Evolutionary conservation across 352 stramenopile genomes (phyloP), one percentile per base, ranked within the genome.

Genomic region (Globisporangium lucens): DNA sequence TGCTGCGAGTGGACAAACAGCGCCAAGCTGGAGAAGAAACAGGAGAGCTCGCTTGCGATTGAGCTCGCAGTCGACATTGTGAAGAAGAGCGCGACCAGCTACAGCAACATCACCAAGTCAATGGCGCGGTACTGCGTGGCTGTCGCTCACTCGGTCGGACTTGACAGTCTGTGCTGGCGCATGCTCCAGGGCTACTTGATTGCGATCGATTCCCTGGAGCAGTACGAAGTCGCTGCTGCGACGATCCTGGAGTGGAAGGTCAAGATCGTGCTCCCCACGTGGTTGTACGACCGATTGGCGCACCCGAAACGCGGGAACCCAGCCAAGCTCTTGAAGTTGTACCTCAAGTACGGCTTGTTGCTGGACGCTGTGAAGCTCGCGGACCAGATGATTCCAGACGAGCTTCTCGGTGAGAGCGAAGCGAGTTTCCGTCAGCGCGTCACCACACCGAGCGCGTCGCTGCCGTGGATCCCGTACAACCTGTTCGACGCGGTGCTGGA

Each of bases 401-500:
- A 77, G 10, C 62, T 83, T n/a, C 27, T 90, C 8, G 58, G 76
- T 8, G 72, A 80, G 22, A 74, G 77, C 52, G 80, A 78, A 49
- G 51, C 33, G 1, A 68, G 56, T 2, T 83, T 88, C 66, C 73
- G 76, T 29, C 73, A 83, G 57, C 73, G 77, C 17, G 77, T 74
- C 24, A 77, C 63, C 33, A 61, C 63, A 5, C 24, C 71, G 15
- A 59, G 49, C 27, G 66, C 65, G 0, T 67, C 72, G n/a, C 64
- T 89, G 9, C 78, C 83, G 12, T 93, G 80, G 80, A 77, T 93
- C 33, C 83, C 85, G 2, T 91, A 89, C 72, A 89, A 81, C 47
- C 67, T 91, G 2, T 75, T 93, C 22, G 85, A 93, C 56, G 71
- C 63, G 10, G 65, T 91, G 56, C 66, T 93, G 22, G 80, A 91